Conservation (phyloP, 2,329 filamentous ascomycete species). For the Coniochaeta hoffmannii region DNA sequence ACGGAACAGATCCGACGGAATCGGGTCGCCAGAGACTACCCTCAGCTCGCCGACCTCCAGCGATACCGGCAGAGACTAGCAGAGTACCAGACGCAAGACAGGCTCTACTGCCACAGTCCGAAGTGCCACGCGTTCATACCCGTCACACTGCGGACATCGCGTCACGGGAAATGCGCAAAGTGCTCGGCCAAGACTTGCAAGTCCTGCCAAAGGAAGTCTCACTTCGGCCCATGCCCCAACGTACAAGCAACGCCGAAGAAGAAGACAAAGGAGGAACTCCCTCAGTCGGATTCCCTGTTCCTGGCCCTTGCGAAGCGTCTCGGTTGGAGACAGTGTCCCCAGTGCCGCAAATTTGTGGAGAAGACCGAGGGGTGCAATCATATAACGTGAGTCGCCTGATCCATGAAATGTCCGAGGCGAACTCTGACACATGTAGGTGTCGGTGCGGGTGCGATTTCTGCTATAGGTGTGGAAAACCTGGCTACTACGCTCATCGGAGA, state of each 20-base stretch:
- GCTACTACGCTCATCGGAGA: too few species aligned
- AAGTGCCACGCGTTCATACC: constrained; percentile 13
- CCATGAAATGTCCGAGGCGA: background rate
- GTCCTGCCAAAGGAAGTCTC: constrained; percentile 5
- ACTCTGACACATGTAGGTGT: constrained; percentile 7
- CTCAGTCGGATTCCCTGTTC: background rate
- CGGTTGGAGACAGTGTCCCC: constrained; percentile 12
- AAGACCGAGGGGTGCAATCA: constrained; percentile 14
- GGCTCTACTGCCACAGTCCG: constrained; percentile 10
- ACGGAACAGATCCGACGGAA: background rate
- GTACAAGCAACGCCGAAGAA: too few species aligned
- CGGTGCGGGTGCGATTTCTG: constrained; percentile 12
- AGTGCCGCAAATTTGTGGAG: constrained; percentile 10
- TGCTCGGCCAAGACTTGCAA: constrained; percentile 9
- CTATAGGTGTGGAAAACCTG: constrained; percentile 11
- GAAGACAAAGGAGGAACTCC: background rate
- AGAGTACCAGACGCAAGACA: constrained; percentile 7
- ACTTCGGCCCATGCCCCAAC: constrained; percentile 6
- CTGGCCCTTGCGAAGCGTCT: background rate
- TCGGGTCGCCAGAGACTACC: too few species aligned
- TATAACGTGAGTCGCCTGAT: constrained; percentile 7
- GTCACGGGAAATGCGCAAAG: constrained; percentile 6
- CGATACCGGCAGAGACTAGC: constrained; percentile 9
- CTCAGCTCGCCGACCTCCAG: background rate
- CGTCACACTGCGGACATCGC: background rate